These are phyloP conservation scores for Ensete glaucum DNA, from an alignment of 176 grass and related monocot genomes.

Conservation along the genomic window DNA sequence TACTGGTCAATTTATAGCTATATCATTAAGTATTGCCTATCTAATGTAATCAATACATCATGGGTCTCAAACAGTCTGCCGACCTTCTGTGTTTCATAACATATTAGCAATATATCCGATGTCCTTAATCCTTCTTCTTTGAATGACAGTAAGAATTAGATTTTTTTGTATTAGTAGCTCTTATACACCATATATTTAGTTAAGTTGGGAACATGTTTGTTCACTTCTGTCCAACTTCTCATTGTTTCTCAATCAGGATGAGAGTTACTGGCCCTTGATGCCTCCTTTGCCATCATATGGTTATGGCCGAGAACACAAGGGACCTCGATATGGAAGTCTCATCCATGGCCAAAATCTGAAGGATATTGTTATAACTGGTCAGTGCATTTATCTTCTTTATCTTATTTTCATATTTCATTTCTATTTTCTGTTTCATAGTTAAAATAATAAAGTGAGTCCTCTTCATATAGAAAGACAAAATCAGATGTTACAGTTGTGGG, in stretches of 20 bases:
- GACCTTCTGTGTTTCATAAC: too few species aligned
- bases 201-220: background rate
- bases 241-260: constrained; percentile 41
- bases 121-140: too few species aligned
- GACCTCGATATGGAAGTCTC: constrained; percentile 76
- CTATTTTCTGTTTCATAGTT: background rate
- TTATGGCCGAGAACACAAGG: constrained; percentile 77
- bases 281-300: constrained; percentile 83
- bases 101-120: too few species aligned
- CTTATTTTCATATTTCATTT: background rate
- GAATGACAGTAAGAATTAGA: too few species aligned
- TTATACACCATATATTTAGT: too few species aligned
- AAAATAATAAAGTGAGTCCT: background rate
- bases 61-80: too few species aligned
- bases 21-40: too few species aligned
- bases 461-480: background rate
- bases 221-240: background rate
- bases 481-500: background rate
- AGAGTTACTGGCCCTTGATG: constrained; percentile 65
- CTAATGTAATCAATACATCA: too few species aligned
- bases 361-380: constrained; percentile 83
- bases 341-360: constrained; percentile 88
- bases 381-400: background rate
- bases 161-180: too few species aligned
- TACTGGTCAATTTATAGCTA: background rate